Evolutionary conservation across 1,284 basidiomycete genomes (phyloP).

Genomic region (Ganoderma leucocontextum): DNA sequence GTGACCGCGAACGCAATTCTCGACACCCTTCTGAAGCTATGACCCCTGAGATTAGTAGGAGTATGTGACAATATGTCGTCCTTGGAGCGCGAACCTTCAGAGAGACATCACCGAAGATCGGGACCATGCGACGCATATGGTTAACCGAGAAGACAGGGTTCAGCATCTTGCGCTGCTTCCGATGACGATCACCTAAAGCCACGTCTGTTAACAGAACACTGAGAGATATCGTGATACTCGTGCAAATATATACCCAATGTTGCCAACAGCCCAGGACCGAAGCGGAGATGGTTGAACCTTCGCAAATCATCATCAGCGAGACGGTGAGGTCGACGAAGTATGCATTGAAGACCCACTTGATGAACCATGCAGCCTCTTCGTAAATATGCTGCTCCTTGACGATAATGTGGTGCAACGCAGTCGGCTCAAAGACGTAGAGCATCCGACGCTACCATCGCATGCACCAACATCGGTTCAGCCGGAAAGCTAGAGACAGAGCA

Average conservation of each 20-base stretch:
- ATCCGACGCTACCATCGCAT: constrained; percentile 18
- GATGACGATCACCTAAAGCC: constrained; percentile 20
- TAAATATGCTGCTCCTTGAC: constrained; percentile 33
- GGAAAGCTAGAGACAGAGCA: too few species aligned
- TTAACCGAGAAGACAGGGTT: constrained; percentile 30
- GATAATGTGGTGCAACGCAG: constrained; percentile 29
- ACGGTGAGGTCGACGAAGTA: too few species aligned
- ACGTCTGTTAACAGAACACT: neutral
- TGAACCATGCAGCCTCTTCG: constrained; percentile 25
- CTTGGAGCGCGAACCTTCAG: constrained; percentile 13
- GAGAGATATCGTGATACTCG: neutral
- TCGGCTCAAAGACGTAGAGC: constrained; percentile 31
- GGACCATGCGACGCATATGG: constrained; percentile 29
- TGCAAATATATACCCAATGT: constrained; percentile 20
- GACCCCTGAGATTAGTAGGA: too few species aligned
- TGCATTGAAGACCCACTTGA: constrained; percentile 18
- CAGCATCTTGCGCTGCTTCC: constrained; percentile 30
- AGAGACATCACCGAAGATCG: constrained; percentile 21
- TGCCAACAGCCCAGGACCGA: constrained; percentile 25
- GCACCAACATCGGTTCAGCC: neutral
- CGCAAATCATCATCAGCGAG: neutral
- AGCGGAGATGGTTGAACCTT: constrained; percentile 23
- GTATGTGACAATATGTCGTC: too few species aligned
- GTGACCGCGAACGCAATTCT: neutral
- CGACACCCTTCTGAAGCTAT: constrained; percentile 7